Percentiles rank a stretch among this genome's conserved stretches.
Evolutionary conservation across 805 yeast genomes (phyloP).

Genomic region (Blastobotrys attinorum): DNA sequence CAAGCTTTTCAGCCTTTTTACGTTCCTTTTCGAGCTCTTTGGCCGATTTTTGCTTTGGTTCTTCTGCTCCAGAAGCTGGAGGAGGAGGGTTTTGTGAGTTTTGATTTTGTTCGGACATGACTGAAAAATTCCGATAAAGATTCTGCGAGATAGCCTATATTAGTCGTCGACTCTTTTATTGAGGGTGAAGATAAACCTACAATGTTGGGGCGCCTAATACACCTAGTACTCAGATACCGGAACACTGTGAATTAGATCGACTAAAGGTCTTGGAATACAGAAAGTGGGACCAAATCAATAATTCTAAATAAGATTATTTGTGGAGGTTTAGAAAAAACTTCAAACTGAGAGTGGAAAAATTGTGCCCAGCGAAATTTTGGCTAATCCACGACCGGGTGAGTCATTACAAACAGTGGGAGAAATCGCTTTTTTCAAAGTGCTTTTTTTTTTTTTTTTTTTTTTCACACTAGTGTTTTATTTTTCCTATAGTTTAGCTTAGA

Average conservation of each 20-base stretch:
- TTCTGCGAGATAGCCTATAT: not conserved
- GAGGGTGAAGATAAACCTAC: not conserved
- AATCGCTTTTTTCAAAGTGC: no score
- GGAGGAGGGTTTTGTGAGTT: slow-evolving; percentile 6
- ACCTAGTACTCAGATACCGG: slow-evolving; percentile 4
- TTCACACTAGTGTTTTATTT: no score
- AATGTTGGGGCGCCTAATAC: not conserved
- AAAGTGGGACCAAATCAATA: no score
- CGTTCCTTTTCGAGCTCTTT: slow-evolving; percentile 81
- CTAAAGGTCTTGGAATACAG: no score
- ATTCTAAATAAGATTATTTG: no score
- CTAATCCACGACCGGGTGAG: no score
- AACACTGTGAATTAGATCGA: not conserved
- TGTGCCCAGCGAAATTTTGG: no score
- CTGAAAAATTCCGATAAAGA: not conserved
- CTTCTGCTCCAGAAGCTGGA: slow-evolving; percentile 14
- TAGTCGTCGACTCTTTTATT: not conserved
- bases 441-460: no score
- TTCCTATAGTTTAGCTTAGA: no score
- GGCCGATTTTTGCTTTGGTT: slow-evolving; percentile 51
- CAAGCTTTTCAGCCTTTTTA: slow-evolving; percentile 79
- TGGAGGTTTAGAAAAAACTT: no score
- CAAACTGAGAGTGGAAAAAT: no score
- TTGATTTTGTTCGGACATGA: slow-evolving; percentile 9
- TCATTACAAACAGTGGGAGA: no score